Base-by-base conservation (phyloP, 345 rosid species). In the Eucalyptus leucophloia region DNA sequence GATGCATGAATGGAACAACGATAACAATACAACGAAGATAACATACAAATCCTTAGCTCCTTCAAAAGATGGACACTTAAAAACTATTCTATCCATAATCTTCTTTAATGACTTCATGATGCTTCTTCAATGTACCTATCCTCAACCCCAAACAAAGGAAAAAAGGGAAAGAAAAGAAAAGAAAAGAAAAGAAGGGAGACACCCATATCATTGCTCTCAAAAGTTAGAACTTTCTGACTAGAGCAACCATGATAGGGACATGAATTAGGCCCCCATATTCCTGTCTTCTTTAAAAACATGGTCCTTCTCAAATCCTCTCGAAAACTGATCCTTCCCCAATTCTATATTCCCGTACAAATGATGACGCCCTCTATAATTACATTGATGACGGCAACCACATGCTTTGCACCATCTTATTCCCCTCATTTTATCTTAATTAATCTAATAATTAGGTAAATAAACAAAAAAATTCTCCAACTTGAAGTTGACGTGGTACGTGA, bases 361-460 rank as follows among this genome's bases (percentile, higher is more conserved):
- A 88, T 88, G 87, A 88, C 87, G 89, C 54, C 32, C 18, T 72
- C 9, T n/a, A 60, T 53, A 81, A 72, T 49, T 53, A 8, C 86
- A 88, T 32, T 47, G 88, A 88, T 90, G 92, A 91, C 89, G 86
- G 42, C n/a, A 24, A 87, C 91, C 92, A 91, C 81, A 53, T 65
- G 91, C 69, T 15, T 44, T 16, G 34, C 58, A 82, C 65, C 77
- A 40, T 60, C 65, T 50, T 40, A 83, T 65, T 77, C 83, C 83
- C 83, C 42, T 24, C 30, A 10, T 5, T 37, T 40, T 3, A 77
- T 40, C 30, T 77, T 60, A 86, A 62, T 85, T 42, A 51, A 60
- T 40, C 30, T 30, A 53, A 60, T 44, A 49, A 12, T 32, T 10
- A 51, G 8, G 26, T 69, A 21, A 77, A 12, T 37, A 77, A 40